Conservation (phyloP, 139 green algal species). For the Coccomyxa sp. region DNA sequence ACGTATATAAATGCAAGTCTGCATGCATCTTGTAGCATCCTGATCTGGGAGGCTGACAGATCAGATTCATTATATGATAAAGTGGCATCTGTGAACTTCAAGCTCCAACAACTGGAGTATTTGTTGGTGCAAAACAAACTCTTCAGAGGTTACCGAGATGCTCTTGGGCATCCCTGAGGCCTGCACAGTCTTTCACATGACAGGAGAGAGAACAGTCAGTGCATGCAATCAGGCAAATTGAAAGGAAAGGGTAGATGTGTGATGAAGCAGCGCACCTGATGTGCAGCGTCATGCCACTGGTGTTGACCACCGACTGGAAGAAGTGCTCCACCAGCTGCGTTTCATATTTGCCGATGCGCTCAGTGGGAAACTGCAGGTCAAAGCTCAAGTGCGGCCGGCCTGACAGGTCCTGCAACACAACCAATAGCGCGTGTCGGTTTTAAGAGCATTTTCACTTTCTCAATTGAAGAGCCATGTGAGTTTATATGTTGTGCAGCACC, state of each 20-base stretch:
- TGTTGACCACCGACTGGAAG: constrained; percentile 92
- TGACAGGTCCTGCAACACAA: constrained; percentile 78
- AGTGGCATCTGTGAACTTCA: too few species aligned
- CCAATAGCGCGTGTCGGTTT: too few species aligned
- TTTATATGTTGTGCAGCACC: too few species aligned
- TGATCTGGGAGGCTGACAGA: too few species aligned
- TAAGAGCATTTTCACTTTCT: background rate
- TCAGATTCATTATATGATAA: too few species aligned
- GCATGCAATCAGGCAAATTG: background rate
- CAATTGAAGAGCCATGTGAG: background rate
- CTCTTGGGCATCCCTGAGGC: too few species aligned
- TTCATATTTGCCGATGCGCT: constrained; percentile 90
- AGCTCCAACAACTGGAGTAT: too few species aligned
- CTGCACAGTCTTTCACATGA: too few species aligned
- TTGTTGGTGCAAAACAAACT: too few species aligned
- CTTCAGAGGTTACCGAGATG: too few species aligned
- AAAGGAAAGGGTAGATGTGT: background rate
- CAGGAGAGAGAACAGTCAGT: background rate
- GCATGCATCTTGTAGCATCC: too few species aligned
- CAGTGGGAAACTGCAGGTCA: constrained; percentile 77
- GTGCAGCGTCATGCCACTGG: constrained; percentile 87
- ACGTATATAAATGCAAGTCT: too few species aligned
- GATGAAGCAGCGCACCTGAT: constrained; percentile 40
- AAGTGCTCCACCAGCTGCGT: constrained; percentile 97
- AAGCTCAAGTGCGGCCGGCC: constrained; percentile 85